phyloP scores from a whole-genome alignment of 768 basidiomycete species.

The Pholiota molesta region DNA sequence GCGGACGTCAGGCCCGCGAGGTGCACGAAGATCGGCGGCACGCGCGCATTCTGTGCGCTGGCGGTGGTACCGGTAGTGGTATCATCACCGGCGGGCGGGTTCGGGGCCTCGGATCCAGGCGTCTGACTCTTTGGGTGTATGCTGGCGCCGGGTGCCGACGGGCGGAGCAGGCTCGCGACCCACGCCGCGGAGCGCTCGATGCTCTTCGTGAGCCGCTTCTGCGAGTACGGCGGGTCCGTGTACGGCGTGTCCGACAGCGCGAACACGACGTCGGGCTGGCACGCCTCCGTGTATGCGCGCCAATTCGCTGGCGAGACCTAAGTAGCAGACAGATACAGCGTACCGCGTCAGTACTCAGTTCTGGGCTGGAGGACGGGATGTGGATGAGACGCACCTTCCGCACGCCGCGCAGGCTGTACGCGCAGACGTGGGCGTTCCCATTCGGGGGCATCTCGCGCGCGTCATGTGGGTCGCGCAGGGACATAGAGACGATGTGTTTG shows the following conservation, averaged over 20 bases:
- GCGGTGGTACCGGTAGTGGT: neutral
- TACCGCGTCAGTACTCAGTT: too few species aligned
- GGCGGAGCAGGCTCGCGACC: slow-evolving; percentile 56
- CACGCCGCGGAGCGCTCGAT: slow-evolving; percentile 70
- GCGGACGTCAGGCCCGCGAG: slow-evolving; percentile 64
- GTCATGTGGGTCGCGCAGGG: slow-evolving; percentile 68
- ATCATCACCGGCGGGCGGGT: too few species aligned
- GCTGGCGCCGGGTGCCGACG: too few species aligned
- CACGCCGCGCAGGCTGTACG: slow-evolving; percentile 67
- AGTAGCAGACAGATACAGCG: too few species aligned
- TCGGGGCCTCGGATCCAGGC: too few species aligned
- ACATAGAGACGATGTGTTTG: slow-evolving; percentile 58
- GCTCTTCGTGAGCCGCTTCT: slow-evolving; percentile 77
- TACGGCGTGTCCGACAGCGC: slow-evolving; percentile 74
- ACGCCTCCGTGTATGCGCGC: slow-evolving; percentile 51
- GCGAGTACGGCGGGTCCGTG: slow-evolving; percentile 67
- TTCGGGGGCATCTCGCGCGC: slow-evolving; percentile 74
- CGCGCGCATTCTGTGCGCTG: neutral
- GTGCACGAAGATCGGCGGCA: slow-evolving; percentile 55
- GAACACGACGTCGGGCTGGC: slow-evolving; percentile 70
- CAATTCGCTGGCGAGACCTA: slow-evolving; percentile 63
- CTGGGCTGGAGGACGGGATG: too few species aligned
- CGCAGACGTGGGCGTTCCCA: slow-evolving; percentile 57
- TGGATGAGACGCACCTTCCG: slow-evolving; percentile 54
- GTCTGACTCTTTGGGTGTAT: neutral